Evolutionary conservation across 768 basidiomycete species (phyloP), one percentile per base, ranked within the genome.

Genomic region (Mrakia gelida): DNA sequence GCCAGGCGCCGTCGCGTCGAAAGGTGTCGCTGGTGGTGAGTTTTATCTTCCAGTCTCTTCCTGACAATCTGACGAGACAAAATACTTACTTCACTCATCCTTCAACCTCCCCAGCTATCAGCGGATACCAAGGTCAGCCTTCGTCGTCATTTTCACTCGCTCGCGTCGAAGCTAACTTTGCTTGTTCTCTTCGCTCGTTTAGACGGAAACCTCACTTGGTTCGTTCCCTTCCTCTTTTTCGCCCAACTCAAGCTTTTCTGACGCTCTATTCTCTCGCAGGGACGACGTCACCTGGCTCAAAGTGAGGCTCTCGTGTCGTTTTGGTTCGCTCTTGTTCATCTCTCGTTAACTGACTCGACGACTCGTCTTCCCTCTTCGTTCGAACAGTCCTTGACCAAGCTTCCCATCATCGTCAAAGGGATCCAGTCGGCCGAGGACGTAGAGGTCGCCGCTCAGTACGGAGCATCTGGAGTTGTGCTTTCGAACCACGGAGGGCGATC

Each of bases 401-500:
- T 79, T 2, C 75, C 76, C 7, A 72, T 80, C 68, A 71, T 75
- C 72, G 34, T 80, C 43, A 80, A 79, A 61, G 77, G 77, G 6
- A 67, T 78, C 41, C 63, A 73, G 49, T 75, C 73, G 0, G 71
- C 54, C 0, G 78, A 80, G 54, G 83, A 84, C 54, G 82, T 80
- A 15, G 77, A 81, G 6, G 73, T 82, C 34, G 83, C 82, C 18
- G 73, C 81, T 8, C 38, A 79, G 52, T 59, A 79, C 65, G 81
- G 81, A 16, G 75, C 80, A 1, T 76, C 81, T 30, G 82, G 81
- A 18, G 80, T 83, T 34, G 79, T 83, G 34, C 80, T 82, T 5
- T 80, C 79, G 1, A 83, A 83, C 76, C 82, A 83, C 74, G 82
- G 82, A 34, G 81, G 82, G 10, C 76, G 80, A 0, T 78, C 79